Percentiles rank a stretch among this genome's conserved stretches.
Conservation (phyloP, 768 basidiomycete genomes). For the Mrakia gelida region DNA sequence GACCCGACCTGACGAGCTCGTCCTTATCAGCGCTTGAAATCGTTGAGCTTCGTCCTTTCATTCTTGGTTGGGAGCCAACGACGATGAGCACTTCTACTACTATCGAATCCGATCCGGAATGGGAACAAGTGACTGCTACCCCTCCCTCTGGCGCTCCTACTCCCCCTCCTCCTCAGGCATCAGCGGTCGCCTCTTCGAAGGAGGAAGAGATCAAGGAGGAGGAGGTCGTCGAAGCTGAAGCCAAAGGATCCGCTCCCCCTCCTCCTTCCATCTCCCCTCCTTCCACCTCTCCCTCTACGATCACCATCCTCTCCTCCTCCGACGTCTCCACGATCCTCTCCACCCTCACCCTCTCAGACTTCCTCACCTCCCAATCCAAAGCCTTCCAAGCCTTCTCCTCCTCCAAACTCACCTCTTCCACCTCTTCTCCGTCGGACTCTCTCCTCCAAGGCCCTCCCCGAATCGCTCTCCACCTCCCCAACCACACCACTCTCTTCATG, state of each 20-base stretch:
- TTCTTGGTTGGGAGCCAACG: background rate
- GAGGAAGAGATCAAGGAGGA: background rate
- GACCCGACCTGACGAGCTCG: too few relatives aligned
- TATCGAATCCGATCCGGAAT: background rate
- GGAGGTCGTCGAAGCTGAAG: background rate
- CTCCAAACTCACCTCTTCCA: background rate
- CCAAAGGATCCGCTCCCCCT: too few relatives aligned
- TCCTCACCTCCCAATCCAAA: slow-evolving; percentile 16
- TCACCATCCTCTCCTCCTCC: slow-evolving; percentile 20
- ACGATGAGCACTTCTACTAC: background rate
- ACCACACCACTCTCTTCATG: slow-evolving; percentile 74
- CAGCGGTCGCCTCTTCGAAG: background rate
- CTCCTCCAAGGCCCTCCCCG: slow-evolving; percentile 21
- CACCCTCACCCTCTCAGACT: slow-evolving; percentile 13
- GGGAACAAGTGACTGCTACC: background rate
- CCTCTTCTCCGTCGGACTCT: background rate
- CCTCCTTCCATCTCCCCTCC: background rate
- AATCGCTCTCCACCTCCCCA: slow-evolving; percentile 7
- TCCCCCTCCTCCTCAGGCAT: background rate
- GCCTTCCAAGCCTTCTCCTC: slow-evolving; percentile 19
- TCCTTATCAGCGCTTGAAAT: background rate
- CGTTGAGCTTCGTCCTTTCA: too few relatives aligned
- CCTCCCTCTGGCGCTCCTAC: background rate
- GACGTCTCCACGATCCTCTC: slow-evolving; percentile 13
- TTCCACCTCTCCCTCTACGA: background rate